phyloP scores from a whole-genome alignment of 768 basidiomycete species.

The Albatrellus ellisii region DNA sequence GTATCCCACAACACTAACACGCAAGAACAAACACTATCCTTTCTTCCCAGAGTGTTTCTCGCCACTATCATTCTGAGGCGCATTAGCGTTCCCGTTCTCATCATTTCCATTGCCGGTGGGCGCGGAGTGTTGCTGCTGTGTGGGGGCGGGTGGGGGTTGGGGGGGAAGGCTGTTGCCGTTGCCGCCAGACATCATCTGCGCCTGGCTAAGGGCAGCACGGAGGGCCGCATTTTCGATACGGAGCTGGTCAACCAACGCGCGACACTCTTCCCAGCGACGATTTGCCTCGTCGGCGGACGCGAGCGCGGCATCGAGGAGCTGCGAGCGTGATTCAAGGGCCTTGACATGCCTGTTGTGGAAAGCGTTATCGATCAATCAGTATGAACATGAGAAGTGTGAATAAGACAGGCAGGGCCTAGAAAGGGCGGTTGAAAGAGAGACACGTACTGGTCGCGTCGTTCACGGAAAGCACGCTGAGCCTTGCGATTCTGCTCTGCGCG shows the following conservation, averaged over 20 bases:
- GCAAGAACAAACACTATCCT: too few species aligned
- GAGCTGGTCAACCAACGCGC: conserved; percentile 79
- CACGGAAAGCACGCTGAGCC: conserved; percentile 84
- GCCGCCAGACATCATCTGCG: conserved; percentile 17
- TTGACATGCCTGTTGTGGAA: conserved; percentile 57
- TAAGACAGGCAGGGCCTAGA: too few species aligned
- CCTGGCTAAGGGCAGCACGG: conserved; percentile 48
- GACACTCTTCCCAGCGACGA: conserved; percentile 81
- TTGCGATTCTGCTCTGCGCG: conserved; percentile 92
- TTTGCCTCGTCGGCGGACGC: conserved; percentile 83
- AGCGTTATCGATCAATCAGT: too few species aligned
- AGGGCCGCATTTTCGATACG: conserved; percentile 74
- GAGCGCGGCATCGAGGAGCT: conserved; percentile 74
- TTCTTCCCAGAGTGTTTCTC: too few species aligned
- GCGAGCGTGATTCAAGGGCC: conserved; percentile 74
- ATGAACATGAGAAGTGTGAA: too few species aligned
- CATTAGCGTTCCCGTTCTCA: too few species aligned
- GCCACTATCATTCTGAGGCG: too few species aligned
- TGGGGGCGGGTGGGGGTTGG: too few species aligned
- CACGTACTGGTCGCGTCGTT: conserved; percentile 79
- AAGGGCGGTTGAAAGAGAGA: conserved; percentile 5
- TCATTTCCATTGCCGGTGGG: too few species aligned
- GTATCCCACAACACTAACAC: too few species aligned
- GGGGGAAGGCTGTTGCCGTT: background rate
- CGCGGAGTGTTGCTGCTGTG: too few species aligned